Evolutionary conservation across 2,329 filamentous ascomycete species (phyloP).

Genomic region (Coniochaeta sp.): DNA sequence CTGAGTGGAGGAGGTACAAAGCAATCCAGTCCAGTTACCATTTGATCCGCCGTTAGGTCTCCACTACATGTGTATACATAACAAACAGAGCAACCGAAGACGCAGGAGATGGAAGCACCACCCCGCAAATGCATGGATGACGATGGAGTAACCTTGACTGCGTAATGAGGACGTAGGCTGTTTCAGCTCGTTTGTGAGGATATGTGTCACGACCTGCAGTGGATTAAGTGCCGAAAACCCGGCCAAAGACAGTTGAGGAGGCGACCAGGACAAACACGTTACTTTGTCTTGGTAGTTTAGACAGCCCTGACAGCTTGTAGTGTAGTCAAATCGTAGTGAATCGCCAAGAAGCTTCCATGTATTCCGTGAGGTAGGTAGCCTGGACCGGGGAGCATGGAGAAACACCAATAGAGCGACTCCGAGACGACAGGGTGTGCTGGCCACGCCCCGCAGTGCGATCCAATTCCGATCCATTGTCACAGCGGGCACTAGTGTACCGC

Average conservation of each 20-base stretch:
- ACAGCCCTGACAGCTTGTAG: too few species aligned
- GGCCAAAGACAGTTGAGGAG: not conserved
- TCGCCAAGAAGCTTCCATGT: not conserved
- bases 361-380: not conserved
- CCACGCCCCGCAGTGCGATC: not conserved
- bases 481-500: not conserved
- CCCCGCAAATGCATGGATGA: not conserved
- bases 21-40: not conserved
- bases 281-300: not conserved
- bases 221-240: not conserved
- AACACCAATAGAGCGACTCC: not conserved
- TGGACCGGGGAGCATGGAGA: not conserved
- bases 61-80: too few species aligned
- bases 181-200: not conserved
- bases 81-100: not conserved
- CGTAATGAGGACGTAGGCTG: not conserved
- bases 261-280: not conserved
- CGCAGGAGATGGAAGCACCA: not conserved
- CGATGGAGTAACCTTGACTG: not conserved
- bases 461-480: not conserved
- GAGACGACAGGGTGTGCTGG: not conserved
- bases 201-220: not conserved
- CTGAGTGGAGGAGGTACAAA: not conserved
- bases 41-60: not conserved
- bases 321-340: not conserved